Evolutionary conservation across 83 land plant species (phyloP), one percentile per base, ranked within the genome.

Genomic region (Diphasiastrum complanatum): DNA sequence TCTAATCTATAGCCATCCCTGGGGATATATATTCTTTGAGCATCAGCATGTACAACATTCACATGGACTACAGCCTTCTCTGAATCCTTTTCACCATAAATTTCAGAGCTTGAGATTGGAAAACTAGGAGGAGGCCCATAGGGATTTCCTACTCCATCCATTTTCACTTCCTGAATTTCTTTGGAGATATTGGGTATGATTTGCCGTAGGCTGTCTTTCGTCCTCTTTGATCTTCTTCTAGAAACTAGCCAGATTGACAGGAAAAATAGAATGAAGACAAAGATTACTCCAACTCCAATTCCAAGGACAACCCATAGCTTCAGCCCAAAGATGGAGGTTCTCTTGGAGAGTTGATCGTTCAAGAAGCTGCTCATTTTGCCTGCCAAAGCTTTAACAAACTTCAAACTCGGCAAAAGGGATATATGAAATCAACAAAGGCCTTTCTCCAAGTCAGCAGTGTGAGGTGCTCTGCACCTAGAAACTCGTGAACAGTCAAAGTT

Each of bases 241-340:
- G 67, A 47, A 6, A 23, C 57, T 24, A 64, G 61, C 67, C 67
- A 64, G 28, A 64, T 23, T 14, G 67, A 64, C 63, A 64, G 60
- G 10, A 64, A 12, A 38, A 64, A 64, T 20, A 64, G 67, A 20
- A 64, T 51, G 37, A 64, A 36, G 22, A 64, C 67, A 18, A 64
- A 27, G 34, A 64, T 50, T 8, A 33, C 60, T 4, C 67, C 67
- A 14, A 64, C 67, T 12, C 64, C 62, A 22, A 50, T 47, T 2
- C 67, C 64, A 5, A 64, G 49, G 23, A 64, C 62, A 10, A 64
- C 67, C 67, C 67, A 64, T 26, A 64, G 67, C 67, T 37, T 32
- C 8, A 64, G 67, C 5, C 67, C 67, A 30, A 64, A 64, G 20
- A 64, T 11, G 36, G 27, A 11, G 2, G 67, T 64, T 19, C 26